Conservation (phyloP, 306 rosid species). For the Heteromeles arbutifolia region DNA sequence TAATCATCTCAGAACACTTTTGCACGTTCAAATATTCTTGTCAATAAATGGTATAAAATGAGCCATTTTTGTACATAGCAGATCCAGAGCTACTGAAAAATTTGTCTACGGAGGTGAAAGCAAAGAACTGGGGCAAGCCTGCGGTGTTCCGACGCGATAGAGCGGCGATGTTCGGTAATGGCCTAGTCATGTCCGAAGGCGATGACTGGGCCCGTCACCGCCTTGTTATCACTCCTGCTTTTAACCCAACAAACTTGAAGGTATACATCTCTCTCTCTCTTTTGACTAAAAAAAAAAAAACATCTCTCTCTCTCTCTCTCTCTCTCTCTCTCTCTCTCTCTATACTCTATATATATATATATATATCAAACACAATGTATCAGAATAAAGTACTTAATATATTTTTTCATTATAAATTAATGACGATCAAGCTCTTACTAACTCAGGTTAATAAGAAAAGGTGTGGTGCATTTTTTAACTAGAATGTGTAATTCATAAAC, state of each 20-base stretch:
- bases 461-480: background rate
- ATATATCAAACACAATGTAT: background rate
- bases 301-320: background rate
- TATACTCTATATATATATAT: too few relatives aligned
- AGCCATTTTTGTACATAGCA: slow-evolving; percentile 71
- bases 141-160: slow-evolving; percentile 58
- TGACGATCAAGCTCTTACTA: too few relatives aligned
- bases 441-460: too few relatives aligned
- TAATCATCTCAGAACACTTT: background rate
- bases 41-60: background rate
- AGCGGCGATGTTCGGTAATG: slow-evolving; percentile 70
- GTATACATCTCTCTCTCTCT: slow-evolving; percentile 19
- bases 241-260: slow-evolving; percentile 60
- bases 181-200: slow-evolving; percentile 70
- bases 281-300: too few relatives aligned
- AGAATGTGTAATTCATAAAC: background rate
- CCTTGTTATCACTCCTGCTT: slow-evolving; percentile 59
- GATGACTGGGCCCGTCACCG: slow-evolving; percentile 69
- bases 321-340: background rate
- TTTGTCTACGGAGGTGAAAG: slow-evolving; percentile 52
- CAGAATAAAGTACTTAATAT: background rate
- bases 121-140: slow-evolving; percentile 77
- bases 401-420: too few relatives aligned
- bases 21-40: background rate
- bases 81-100: slow-evolving; percentile 63